phyloP scores from a whole-genome alignment of 2,329 filamentous ascomycete species.

The Aspergillus amoenus region DNA sequence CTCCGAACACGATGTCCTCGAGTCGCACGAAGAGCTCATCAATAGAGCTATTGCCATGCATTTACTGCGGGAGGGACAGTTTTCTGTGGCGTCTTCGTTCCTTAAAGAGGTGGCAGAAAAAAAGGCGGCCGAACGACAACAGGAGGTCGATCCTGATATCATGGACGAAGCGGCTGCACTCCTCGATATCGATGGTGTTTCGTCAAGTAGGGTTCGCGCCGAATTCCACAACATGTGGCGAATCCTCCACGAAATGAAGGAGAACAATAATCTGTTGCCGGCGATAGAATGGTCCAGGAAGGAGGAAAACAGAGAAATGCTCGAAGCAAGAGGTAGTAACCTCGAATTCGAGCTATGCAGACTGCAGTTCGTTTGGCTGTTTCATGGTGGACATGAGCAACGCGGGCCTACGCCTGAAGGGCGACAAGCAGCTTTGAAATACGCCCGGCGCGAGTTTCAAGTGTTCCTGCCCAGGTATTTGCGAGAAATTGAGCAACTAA shows the following conservation, averaged over 20 bases:
- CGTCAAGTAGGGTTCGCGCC: slow-evolving; percentile 68
- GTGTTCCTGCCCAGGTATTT: slow-evolving; percentile 74
- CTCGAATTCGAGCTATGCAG: slow-evolving; percentile 93
- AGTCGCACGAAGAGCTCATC: slow-evolving; percentile 71
- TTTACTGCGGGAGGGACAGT: slow-evolving; percentile 89
- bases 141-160: slow-evolving; percentile 29
- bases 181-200: slow-evolving; percentile 57
- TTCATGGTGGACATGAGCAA: slow-evolving; percentile 65
- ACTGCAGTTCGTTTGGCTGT: slow-evolving; percentile 86
- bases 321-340: slow-evolving; percentile 84
- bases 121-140: slow-evolving; percentile 38
- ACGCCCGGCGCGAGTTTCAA: slow-evolving; percentile 72
- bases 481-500: slow-evolving; percentile 76
- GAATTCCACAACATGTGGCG: slow-evolving; percentile 89
- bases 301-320: slow-evolving; percentile 59
- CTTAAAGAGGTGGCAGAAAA: slow-evolving; percentile 65
- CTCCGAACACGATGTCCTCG: slow-evolving; percentile 77
- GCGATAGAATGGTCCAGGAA: slow-evolving; percentile 82
- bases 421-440: slow-evolving; percentile 63
- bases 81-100: slow-evolving; percentile 82
- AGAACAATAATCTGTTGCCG: slow-evolving; percentile 68
- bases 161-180: slow-evolving; percentile 43
- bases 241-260: slow-evolving; percentile 76
- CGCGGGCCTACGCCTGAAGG: slow-evolving; percentile 38
- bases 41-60: slow-evolving; percentile 97